Conservation (phyloP, 2,329 filamentous ascomycete species). For the Trichoderma semiorbis region DNA sequence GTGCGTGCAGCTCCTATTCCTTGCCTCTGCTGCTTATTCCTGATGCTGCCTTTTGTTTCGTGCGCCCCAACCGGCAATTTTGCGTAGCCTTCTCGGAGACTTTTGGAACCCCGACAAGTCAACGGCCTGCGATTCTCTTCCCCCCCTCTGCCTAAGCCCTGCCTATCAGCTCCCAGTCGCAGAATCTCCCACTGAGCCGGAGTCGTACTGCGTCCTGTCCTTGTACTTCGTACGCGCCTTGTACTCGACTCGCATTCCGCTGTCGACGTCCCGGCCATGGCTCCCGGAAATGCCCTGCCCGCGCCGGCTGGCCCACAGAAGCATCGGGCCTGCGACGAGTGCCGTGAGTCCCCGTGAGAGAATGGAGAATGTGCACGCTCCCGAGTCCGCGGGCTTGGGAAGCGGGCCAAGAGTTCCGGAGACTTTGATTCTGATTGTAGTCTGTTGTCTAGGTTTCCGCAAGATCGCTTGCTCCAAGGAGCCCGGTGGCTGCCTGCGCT, state of each 20-base stretch:
- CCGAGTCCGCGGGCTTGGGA: neutral
- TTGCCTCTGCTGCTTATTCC: neutral
- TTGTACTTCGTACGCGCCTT: neutral
- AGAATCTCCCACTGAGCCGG: neutral
- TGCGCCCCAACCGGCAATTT: slow-evolving; percentile 7
- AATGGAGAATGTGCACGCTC: neutral
- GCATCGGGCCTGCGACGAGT: slow-evolving; percentile 64
- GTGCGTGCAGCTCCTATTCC: neutral
- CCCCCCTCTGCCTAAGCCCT: neutral
- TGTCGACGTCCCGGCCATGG: slow-evolving; percentile 22
- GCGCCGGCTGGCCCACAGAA: slow-evolving; percentile 33
- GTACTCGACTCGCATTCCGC: neutral
- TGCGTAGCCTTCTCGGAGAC: slow-evolving; percentile 12
- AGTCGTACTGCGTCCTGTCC: slow-evolving; percentile 8
- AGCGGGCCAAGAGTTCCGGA: slow-evolving; percentile 21
- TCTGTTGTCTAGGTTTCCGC: slow-evolving; percentile 47
- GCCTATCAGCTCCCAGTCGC: slow-evolving; percentile 1
- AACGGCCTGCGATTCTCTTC: neutral
- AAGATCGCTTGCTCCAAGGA: slow-evolving; percentile 66
- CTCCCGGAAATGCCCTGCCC: slow-evolving; percentile 19
- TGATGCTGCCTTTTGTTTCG: neutral
- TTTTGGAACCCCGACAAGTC: slow-evolving; percentile 3
- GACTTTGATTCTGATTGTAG: slow-evolving; percentile 26
- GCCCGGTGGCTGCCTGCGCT: slow-evolving; percentile 55
- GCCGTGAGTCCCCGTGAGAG: slow-evolving; percentile 46